These are phyloP conservation scores for Wickerhamiella qilinensis DNA, from an alignment of 805 yeast genomes.

Conservation along the genomic window DNA sequence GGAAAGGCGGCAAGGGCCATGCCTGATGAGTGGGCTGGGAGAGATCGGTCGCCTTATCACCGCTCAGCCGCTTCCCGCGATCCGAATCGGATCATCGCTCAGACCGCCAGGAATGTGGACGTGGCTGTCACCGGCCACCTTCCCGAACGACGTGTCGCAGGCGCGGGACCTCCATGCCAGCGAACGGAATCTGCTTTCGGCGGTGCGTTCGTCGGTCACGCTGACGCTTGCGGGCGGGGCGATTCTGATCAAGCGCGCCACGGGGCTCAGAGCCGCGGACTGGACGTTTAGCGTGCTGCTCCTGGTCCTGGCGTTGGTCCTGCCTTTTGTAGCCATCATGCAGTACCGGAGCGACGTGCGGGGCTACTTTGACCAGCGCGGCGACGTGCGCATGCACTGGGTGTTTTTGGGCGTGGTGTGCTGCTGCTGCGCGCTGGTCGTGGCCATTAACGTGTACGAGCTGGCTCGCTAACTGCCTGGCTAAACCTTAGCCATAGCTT, in stretches of 20 bases:
- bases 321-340: constrained; percentile 12
- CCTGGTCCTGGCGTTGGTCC: constrained; percentile 9
- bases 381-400: constrained; percentile 10
- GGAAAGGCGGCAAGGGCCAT: too few species aligned
- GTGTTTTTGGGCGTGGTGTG: constrained; percentile 7
- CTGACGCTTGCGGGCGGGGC: constrained; percentile 17
- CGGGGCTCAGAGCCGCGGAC: neutral
- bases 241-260: constrained; percentile 7
- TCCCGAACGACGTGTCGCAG: constrained; percentile 18
- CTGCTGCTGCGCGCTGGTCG: constrained; percentile 8
- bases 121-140: neutral
- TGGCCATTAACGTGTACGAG: constrained; percentile 11
- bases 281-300: constrained; percentile 10
- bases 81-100: too few species aligned
- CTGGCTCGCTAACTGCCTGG: neutral
- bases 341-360: constrained; percentile 14
- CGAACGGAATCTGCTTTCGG: constrained; percentile 19
- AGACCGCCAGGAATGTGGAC: too few species aligned
- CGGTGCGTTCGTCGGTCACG: constrained; percentile 11
- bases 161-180: constrained; percentile 20
- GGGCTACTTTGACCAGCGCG: constrained; percentile 9
- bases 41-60: too few species aligned
- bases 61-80: too few species aligned
- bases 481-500: neutral
- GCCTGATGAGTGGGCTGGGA: too few species aligned